Evolutionary conservation across 140 eudicot species (phyloP), one percentile per base, ranked within the genome.

Genomic region (Cichorium intybus): DNA sequence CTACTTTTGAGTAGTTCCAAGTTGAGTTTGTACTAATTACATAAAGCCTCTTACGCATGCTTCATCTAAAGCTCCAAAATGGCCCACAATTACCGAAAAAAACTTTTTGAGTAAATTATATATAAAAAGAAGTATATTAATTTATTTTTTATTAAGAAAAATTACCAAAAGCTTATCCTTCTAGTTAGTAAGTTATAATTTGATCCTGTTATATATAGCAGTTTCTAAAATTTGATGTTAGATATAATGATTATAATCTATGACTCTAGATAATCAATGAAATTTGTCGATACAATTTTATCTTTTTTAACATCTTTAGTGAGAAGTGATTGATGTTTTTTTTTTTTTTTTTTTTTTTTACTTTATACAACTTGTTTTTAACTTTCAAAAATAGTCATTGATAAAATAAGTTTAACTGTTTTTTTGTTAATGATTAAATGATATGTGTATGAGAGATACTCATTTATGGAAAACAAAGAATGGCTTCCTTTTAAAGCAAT

Each of bases 1-100:
- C 58, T 15, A 74, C 79, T 74, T 74, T 74, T 74, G 64, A 49
- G 74, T 59, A 74, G 58, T 50, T 63, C 75, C 53, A 75, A 59
- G 74, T 50, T 57, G 20, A 43, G 58, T 69, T 58, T 29, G 79
- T 75, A 50, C 75, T 67, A 66, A 57, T 60, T 50, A 24, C 70
- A 51, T 49, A 66, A 75, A 50, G 64, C 62, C 37, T 24, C 58
- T 27, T 60, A 59, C 75, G 75, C 75, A 60, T 75, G 75, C 79
- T 68, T 67, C 63, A 55, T 74, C 64, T 58, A 66, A 57, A 48
- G 69, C 63, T 48, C 56, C 79, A 66, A 71, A 15, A 74, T 48
- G 55, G 56, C 69, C 74, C 75, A 60, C 68, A 50, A 20, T 37
- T 59, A 34, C 39, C 24, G 17, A 27, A 0, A 43, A 11, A 39